Evolutionary conservation across 2,329 filamentous ascomycete genomes (phyloP), one percentile per base, ranked within the genome.

Genomic region (Exophiala aquamarina): DNA sequence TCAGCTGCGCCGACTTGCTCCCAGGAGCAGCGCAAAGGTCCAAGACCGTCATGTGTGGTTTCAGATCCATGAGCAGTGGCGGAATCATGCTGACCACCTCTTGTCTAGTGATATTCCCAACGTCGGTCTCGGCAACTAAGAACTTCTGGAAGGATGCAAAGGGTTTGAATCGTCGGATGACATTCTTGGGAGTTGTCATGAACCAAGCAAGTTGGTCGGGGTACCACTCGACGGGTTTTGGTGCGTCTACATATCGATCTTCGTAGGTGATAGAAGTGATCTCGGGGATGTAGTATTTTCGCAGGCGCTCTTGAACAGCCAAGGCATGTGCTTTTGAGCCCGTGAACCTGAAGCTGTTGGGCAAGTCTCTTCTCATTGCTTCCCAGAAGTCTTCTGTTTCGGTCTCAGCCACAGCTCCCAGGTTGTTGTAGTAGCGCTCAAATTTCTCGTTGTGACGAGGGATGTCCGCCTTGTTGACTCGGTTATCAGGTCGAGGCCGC

Each of bases 41-140:
- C 59, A 98, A 73, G 8, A 96, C 91, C 1, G 86, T 87, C 85
- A 96, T 95, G 43, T 91, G 89, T 3, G 93, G 91, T 59, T 83
- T 82, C 41, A 97, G 78, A 62, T 97, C 91, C 76, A 98, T 87
- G 60, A 97, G 77, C 59, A 97, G 79, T 19, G 93, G 93, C 19
- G 93, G 93, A 54, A 98, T 97, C 93, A 98, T 98, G 74, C 89
- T 95, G 63, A 98, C 93, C 35, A 95, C 86, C 72, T 98, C 93
- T 70, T 98, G 93, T 61, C 93, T 83, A 70, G 88, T 95, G 62
- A 98, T 97, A 68, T 97, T 98, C 61, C 93, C 93, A 17, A 97
- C 90, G 47, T 87, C 90, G 3, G 93, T 96, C 76, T 98, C 93
- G 42, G 92, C 94, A 40, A 98, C 93, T 41, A 98, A 79, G 74